These are phyloP conservation scores for Tilletia horrida DNA, from an alignment of 1,284 basidiomycete species.

Conservation along the genomic window DNA sequence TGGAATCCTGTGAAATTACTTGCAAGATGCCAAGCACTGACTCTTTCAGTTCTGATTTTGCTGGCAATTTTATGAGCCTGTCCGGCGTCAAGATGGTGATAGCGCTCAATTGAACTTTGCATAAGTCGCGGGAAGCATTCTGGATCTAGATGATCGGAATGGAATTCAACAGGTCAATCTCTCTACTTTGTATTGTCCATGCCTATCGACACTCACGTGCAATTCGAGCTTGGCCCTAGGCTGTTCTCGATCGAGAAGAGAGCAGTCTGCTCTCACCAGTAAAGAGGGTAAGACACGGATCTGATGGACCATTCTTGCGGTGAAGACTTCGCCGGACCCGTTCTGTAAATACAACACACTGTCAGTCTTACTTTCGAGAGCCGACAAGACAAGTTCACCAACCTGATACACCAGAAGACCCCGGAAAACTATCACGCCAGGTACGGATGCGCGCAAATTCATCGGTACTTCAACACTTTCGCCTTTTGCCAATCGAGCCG, in stretches of 20 bases:
- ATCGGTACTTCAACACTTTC: background rate
- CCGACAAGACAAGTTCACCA: background rate
- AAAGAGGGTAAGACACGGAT: conserved; percentile 18
- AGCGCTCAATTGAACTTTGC: background rate
- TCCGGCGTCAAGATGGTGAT: conserved; percentile 5
- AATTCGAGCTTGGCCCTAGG: conserved; percentile 4
- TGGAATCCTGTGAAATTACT: too few species aligned
- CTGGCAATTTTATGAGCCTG: background rate
- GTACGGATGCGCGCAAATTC: background rate
- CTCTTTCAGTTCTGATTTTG: too few species aligned
- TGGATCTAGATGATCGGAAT: background rate
- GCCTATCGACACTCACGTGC: background rate
- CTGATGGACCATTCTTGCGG: background rate
- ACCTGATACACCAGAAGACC: conserved; percentile 22
- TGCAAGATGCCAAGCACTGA: too few species aligned
- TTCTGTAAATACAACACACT: background rate
- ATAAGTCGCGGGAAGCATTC: background rate
- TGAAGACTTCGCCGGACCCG: conserved; percentile 4
- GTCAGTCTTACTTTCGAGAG: background rate
- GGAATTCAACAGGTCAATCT: too few species aligned
- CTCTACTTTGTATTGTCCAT: background rate
- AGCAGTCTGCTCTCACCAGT: conserved; percentile 7
- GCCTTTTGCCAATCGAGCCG: background rate
- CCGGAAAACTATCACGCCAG: background rate
- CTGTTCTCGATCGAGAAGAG: background rate